Conservation (phyloP, 2,329 filamentous ascomycete genomes). For the Dissoconium aciculare region DNA sequence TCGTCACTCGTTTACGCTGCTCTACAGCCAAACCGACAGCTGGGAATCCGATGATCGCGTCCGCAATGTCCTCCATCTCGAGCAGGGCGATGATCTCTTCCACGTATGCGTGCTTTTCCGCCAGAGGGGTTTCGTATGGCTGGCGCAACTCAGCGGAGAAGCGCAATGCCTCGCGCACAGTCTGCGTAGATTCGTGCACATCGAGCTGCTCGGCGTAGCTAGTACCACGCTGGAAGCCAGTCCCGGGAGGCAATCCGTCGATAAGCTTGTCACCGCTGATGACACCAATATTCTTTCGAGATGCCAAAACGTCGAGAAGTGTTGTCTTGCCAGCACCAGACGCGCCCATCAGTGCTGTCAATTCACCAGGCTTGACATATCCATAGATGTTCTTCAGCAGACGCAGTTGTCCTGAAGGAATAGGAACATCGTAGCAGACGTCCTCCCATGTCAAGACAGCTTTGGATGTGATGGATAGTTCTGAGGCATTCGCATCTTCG, state of each 20-base stretch:
- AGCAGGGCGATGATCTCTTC: slow-evolving; percentile 50
- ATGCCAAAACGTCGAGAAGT: slow-evolving; percentile 59
- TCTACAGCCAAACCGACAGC: slow-evolving; percentile 49
- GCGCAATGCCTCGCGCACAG: slow-evolving; percentile 50
- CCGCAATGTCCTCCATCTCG: slow-evolving; percentile 51
- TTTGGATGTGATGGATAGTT: slow-evolving; percentile 39
- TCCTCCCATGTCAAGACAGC: slow-evolving; percentile 41
- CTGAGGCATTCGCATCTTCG: slow-evolving; percentile 27
- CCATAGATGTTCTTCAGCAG: slow-evolving; percentile 34
- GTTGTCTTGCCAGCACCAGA: slow-evolving; percentile 74
- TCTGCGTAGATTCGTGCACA: slow-evolving; percentile 46
- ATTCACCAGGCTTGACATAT: slow-evolving; percentile 35
- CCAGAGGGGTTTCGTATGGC: slow-evolving; percentile 40
- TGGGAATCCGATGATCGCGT: slow-evolving; percentile 49
- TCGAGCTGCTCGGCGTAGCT: slow-evolving; percentile 53
- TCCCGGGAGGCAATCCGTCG: slow-evolving; percentile 39
- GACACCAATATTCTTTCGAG: slow-evolving; percentile 49
- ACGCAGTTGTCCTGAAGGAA: slow-evolving; percentile 30
- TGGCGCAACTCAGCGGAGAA: slow-evolving; percentile 52
- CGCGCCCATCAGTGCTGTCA: slow-evolving; percentile 38
- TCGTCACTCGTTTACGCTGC: slow-evolving; percentile 52
- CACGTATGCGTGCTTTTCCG: slow-evolving; percentile 51
- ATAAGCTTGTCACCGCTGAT: slow-evolving; percentile 48
- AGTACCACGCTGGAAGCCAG: slow-evolving; percentile 48
- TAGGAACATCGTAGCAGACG: slow-evolving; percentile 36